Base-by-base conservation (phyloP, 163 green algal species). In the Chlorella variabilis region DNA sequence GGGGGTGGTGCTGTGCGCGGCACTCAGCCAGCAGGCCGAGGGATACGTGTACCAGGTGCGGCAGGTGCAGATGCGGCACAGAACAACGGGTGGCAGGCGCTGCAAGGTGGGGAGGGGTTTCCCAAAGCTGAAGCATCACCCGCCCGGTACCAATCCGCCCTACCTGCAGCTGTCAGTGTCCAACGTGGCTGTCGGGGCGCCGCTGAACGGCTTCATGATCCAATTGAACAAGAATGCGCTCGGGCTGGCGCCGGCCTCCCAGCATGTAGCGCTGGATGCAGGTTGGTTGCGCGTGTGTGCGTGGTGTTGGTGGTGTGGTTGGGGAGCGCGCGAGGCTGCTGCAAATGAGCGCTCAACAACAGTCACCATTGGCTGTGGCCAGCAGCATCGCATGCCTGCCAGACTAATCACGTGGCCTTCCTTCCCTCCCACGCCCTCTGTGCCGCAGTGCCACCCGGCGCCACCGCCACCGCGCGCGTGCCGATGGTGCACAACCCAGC, bases 211-310 rank as follows among this genome's bases (percentile, higher is more conserved):
- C 8, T 51, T 99, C 69, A 96, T 98, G 93, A 92, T 99, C n/a
- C 94, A 98, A 86, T 94, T 98, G 74, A 99, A 99, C 91, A 96
- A 93, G 80, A 98, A 98, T 87, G 88, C 80, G 36, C 97, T 97
- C 78, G 96, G 96, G 18, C 82, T 97, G 25, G 85, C 86, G 31
- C 94, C 93, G 13, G 78, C 75, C 13, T 83, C 85, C 31, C 90
- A 96, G 85, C 81, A 87, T n/a, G 71, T 94, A 33, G 48, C 80
- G 13, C 81, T 92, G 18, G 54, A 61, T 6, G 7, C 31, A 66
- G 56, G 76, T 82, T 25, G 27, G 71, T 21, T 25, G 33, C n/a
- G n/a, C n/a, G n/a, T n/a, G n/a, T n/a, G n/a, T n/a, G n/a, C n/a
- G n/a, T n/a, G n/a, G n/a, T n/a, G n/a, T n/a, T n/a, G n/a, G n/a